A percentile compares a stretch with the other conserved stretches of the same genome.
phyloP scores from a whole-genome alignment of 305 asterid genomes.

The Solanum aculeatissimum region DNA sequence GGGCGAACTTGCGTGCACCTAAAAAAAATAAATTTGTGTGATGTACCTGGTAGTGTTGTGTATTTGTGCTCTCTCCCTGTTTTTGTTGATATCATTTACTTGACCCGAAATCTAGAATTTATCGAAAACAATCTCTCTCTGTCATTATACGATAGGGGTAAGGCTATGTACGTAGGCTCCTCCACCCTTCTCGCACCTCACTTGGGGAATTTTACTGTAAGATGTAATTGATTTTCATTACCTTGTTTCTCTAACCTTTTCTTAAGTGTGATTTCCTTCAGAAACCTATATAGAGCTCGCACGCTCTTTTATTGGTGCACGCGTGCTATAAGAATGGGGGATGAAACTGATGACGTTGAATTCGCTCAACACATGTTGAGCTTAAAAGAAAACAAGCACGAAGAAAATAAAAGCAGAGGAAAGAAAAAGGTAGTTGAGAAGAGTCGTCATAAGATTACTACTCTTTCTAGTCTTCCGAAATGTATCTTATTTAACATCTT shows the following conservation, averaged over 20 bases:
- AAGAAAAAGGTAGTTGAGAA: not conserved
- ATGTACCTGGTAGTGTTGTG: no score
- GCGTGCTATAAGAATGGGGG: not conserved
- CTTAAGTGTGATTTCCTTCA: not conserved
- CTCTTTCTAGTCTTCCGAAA: not conserved
- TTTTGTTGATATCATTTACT: no score
- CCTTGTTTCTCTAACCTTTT: not conserved
- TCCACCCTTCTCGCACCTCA: no score
- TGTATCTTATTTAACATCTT: constrained; percentile 1
- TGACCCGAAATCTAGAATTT: no score
- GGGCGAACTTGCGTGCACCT: no score
- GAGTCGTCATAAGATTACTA: not conserved
- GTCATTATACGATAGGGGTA: no score
- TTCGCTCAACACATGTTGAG: not conserved
- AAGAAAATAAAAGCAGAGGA: not conserved
- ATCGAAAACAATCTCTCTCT: no score
- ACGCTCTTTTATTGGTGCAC: not conserved
- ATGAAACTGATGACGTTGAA: not conserved
- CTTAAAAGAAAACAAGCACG: not conserved
- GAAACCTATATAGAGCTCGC: not conserved
- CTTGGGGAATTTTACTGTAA: no score
- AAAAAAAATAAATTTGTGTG: no score
- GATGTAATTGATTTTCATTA: no score
- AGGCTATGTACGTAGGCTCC: no score
- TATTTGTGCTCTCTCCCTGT: no score